Evolutionary conservation across 805 yeast genomes (phyloP), one percentile per base, ranked within the genome.

Genomic region (Kluyveromyces dobzhanskii): DNA sequence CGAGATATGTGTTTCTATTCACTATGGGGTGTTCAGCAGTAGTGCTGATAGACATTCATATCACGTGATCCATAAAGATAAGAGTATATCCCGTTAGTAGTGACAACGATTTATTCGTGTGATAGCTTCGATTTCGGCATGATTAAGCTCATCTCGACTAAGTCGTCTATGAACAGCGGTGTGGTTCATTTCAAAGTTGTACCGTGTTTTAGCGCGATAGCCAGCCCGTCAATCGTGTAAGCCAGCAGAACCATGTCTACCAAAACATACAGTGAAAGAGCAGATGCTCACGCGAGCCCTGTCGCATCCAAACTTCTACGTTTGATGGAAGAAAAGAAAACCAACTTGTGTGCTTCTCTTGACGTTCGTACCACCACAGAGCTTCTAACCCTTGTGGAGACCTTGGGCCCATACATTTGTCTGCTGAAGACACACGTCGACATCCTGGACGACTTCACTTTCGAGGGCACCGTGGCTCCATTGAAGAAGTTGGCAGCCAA

Each of bases 351-450:
- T 69, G 97, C 97, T 9, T 87, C 97, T 8, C 76, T 90, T 11
- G 99, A 92, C 59, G 94, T 92, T 17, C 74, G 76, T 43, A 78
- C 84, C 26, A 87, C 96, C 4, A 57, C 58, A 4, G 96, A 92
- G 55, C 71, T 92, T 36, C 67, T 92, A 34, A 53, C 56, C 1
- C 70, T 90, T 37, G 72, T 83, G 16, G 97, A 90, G 40, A 70
- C 70, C 40, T 69, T 92, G 35, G 98, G 97, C 4, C 97, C 99
- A 4, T 79, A 76, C 57, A 84, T 92, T 41, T 88, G 96, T 62
- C 66, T 92, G 34, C 85, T 87, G 35, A 92, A 92, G 66, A 88
- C 97, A 4, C 99, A 92, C 57, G 79, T 92, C 40, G 99, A 92
- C 59, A 85, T 90, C 44, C 70, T 92, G 32, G 87, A 82, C 42